A percentile compares a stretch with the other conserved stretches of the same genome.
phyloP scores from a whole-genome alignment of 1,139 yeast genomes.

The Nakaseomyces kungkrabaensis region DNA sequence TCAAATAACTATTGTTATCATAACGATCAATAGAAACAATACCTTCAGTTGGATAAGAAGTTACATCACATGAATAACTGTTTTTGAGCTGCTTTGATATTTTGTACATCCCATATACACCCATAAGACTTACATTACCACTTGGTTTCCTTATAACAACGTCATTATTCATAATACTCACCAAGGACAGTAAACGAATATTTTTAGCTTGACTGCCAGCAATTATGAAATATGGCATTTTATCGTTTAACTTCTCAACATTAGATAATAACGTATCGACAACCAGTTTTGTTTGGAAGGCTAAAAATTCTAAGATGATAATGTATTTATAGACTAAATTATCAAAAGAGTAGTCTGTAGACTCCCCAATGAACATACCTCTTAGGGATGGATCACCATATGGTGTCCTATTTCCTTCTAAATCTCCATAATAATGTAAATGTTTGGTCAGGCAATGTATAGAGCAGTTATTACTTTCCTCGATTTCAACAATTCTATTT shows the following conservation, averaged over 20 bases:
- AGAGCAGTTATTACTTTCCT: conserved; percentile 13
- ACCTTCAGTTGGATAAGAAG: conserved; percentile 3
- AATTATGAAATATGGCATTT: conserved; percentile 31
- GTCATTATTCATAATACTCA: conserved; percentile 17
- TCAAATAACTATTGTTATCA: not conserved
- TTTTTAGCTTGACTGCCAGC: conserved; percentile 48
- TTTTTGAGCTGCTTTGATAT: conserved; percentile 18
- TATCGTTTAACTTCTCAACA: conserved; percentile 9
- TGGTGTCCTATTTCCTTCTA: conserved; percentile 49
- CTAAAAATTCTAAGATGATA: conserved; percentile 40
- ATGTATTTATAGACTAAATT: conserved; percentile 37
- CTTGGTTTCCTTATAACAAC: conserved; percentile 12
- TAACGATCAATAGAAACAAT: conserved; percentile 13
- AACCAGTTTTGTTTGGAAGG: conserved; percentile 40
- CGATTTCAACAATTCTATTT: conserved; percentile 24
- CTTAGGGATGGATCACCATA: conserved; percentile 41
- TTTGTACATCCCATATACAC: conserved; percentile 35
- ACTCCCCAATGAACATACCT: conserved; percentile 40
- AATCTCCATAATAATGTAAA: conserved; percentile 44
- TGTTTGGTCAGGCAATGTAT: conserved; percentile 32
- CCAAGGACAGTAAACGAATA: conserved; percentile 32
- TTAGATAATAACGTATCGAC: conserved; percentile 23
- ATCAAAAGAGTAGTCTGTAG: conserved; percentile 26
- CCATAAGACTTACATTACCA: conserved; percentile 25
- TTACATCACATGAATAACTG: not conserved